These are phyloP conservation scores for Colletotrichum tofieldiae DNA, from an alignment of 2,329 filamentous ascomycete species.

Conservation along the genomic window DNA sequence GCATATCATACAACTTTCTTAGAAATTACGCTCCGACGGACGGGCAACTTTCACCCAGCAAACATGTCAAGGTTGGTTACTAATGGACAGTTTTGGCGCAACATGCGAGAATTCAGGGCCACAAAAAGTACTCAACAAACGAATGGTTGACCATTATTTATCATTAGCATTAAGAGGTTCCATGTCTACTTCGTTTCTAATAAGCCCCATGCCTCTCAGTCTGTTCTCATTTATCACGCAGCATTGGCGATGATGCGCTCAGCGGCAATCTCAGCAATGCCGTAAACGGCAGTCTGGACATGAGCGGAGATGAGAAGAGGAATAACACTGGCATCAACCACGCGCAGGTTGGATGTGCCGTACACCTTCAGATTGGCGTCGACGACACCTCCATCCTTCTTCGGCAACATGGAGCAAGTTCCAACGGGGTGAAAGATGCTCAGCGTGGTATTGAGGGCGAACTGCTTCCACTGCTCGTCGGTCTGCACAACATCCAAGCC, in stretches of 20 bases:
- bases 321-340: constrained; percentile 66
- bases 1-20: too few species aligned
- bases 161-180: constrained; percentile 1
- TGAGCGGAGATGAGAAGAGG: constrained; percentile 63
- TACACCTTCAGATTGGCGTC: constrained; percentile 61
- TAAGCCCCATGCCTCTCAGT: not conserved
- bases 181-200: not conserved
- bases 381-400: constrained; percentile 62
- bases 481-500: constrained; percentile 45
- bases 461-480: constrained; percentile 45
- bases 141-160: not conserved
- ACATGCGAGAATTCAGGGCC: not conserved
- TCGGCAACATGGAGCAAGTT: constrained; percentile 64
- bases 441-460: constrained; percentile 42
- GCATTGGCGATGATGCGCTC: constrained; percentile 46
- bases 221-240: not conserved
- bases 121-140: rapidly evolving
- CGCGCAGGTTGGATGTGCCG: constrained; percentile 63
- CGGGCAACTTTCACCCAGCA: too few species aligned
- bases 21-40: too few species aligned
- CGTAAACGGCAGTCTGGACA: constrained; percentile 68
- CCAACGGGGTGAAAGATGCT: constrained; percentile 60
- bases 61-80: too few species aligned
- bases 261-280: constrained; percentile 64
- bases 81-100: not conserved